A percentile compares a stretch with the other conserved stretches of the same genome.
Evolutionary conservation across 192 early-diverging fungal species (phyloP).

Genomic region (Mycoemilia scoparia): DNA sequence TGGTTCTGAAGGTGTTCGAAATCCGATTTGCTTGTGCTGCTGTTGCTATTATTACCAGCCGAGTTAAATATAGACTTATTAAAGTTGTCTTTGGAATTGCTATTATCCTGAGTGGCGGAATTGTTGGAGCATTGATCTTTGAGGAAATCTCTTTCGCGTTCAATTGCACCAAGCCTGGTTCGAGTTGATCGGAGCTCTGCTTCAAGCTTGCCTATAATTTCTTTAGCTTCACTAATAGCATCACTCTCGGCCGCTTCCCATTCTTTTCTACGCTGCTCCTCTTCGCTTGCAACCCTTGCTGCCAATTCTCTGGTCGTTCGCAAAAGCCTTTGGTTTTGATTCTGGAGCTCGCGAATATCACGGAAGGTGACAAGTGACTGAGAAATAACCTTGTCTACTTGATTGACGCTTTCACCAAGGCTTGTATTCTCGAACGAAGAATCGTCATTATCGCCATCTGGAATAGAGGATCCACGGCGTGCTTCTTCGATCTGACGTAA

Average conservation of each 20-base stretch:
- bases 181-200: slow-evolving; percentile 30
- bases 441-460: slow-evolving; percentile 9
- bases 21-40: slow-evolving; percentile 15
- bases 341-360: slow-evolving; percentile 31
- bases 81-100: too few species aligned
- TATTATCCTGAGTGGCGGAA: too few species aligned
- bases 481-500: slow-evolving; percentile 33
- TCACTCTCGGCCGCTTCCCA: slow-evolving; percentile 30
- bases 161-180: slow-evolving; percentile 27
- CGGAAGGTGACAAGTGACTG: slow-evolving; percentile 33
- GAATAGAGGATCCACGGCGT: slow-evolving; percentile 22
- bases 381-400: slow-evolving; percentile 32
- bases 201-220: slow-evolving; percentile 27
- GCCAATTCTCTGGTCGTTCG: slow-evolving; percentile 37
- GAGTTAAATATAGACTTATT: too few species aligned
- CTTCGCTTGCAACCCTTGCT: slow-evolving; percentile 29
- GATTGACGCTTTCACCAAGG: slow-evolving; percentile 15
- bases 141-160: slow-evolving; percentile 40
- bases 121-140: too few species aligned
- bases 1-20: slow-evolving; percentile 35
- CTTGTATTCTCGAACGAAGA: slow-evolving; percentile 12
- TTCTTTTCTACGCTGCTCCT: slow-evolving; percentile 15
- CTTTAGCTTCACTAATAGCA: slow-evolving; percentile 33
- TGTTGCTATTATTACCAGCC: neutral
- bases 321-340: slow-evolving; percentile 42